Percentiles rank a stretch among this genome's conserved stretches.
Evolutionary conservation across 345 rosid genomes (phyloP).

Genomic region (Populus alba): DNA sequence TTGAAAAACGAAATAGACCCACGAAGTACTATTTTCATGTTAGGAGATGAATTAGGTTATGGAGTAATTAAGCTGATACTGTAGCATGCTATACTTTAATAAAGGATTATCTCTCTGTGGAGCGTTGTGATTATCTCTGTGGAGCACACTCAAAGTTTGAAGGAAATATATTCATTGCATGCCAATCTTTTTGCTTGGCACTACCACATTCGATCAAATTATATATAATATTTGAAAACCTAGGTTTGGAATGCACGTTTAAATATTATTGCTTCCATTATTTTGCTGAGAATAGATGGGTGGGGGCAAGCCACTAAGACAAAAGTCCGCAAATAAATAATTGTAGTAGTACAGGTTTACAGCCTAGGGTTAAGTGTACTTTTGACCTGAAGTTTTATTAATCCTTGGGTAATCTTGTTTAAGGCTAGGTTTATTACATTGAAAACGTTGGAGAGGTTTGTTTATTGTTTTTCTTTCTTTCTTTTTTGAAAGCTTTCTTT

Average conservation of each 20-base stretch:
- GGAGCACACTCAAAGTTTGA: not conserved
- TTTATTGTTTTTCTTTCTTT: not conserved
- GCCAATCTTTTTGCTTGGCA: not conserved
- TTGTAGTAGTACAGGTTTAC: not conserved
- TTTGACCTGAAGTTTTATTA: constrained; percentile 6
- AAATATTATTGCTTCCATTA: not conserved
- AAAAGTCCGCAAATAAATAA: constrained; percentile 17
- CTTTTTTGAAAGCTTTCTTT: not conserved
- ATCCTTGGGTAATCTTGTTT: not conserved
- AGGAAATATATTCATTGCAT: not conserved
- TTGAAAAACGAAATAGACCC: not conserved
- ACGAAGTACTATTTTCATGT: not conserved
- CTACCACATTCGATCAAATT: not conserved
- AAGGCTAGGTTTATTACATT: not conserved
- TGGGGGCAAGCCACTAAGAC: constrained; percentile 14
- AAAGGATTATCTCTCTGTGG: not conserved
- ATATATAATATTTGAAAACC: not conserved
- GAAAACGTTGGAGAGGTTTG: not conserved
- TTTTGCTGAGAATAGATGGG: not conserved
- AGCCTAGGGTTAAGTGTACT: constrained; percentile 16
- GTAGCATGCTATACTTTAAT: not conserved
- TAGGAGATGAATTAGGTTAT: not conserved
- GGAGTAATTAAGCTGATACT: not conserved
- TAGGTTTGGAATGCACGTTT: not conserved
- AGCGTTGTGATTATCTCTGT: not conserved